Evolutionary conservation across 1,139 yeast genomes (phyloP).

Genomic region (Scheffersomyces segobiensis): DNA sequence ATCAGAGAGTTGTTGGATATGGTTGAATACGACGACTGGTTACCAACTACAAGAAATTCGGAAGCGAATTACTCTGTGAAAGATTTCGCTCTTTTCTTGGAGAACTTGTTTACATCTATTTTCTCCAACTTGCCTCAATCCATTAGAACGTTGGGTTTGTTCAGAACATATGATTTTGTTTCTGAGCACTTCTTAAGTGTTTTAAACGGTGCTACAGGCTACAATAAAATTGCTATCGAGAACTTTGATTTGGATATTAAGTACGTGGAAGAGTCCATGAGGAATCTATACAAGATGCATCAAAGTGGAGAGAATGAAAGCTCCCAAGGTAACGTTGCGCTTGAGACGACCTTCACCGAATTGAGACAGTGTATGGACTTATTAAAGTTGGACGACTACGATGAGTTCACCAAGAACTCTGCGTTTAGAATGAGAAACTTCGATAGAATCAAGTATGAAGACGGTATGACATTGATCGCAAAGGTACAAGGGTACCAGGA

Average conservation of each 20-base stretch:
- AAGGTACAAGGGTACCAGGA: slow-evolving; percentile 30
- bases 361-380: slow-evolving; percentile 47
- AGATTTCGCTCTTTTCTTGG: slow-evolving; percentile 86
- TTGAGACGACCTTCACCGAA: slow-evolving; percentile 47
- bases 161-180: slow-evolving; percentile 84
- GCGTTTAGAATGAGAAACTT: slow-evolving; percentile 42
- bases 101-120: slow-evolving; percentile 85
- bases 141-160: slow-evolving; percentile 74
- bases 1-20: slow-evolving; percentile 79
- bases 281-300: slow-evolving; percentile 24
- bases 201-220: slow-evolving; percentile 48
- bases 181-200: slow-evolving; percentile 69
- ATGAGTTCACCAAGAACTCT: slow-evolving; percentile 41
- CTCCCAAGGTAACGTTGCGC: slow-evolving; percentile 34
- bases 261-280: slow-evolving; percentile 44
- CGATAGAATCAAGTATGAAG: slow-evolving; percentile 44
- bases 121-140: slow-evolving; percentile 78
- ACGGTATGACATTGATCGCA: slow-evolving; percentile 37
- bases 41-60: slow-evolving; percentile 43
- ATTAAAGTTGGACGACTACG: slow-evolving; percentile 39
- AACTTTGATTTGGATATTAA: slow-evolving; percentile 46
- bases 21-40: slow-evolving; percentile 82
- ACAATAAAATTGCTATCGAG: slow-evolving; percentile 41
- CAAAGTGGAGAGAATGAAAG: slow-evolving; percentile 19
- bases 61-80: slow-evolving; percentile 77